phyloP scores from a whole-genome alignment of 148 eudicot genomes.

The Salicornia ramosissima region DNA sequence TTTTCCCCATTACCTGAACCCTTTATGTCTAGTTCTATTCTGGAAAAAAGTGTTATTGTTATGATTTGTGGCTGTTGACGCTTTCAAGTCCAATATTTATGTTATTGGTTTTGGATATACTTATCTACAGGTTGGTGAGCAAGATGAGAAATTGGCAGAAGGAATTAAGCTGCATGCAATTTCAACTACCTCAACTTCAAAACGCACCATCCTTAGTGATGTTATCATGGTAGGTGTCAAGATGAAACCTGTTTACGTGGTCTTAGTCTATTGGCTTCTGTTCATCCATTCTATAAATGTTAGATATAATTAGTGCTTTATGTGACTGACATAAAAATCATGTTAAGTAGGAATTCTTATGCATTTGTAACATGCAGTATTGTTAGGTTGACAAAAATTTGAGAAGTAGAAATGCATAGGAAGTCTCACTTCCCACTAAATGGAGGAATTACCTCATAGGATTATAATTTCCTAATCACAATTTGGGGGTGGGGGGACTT shows the following conservation, averaged over 20 bases:
- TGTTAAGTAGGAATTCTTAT: no score
- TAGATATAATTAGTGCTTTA: background rate
- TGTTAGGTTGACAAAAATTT: no score
- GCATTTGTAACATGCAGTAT: no score
- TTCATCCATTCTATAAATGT: background rate
- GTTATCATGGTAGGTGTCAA: slow-evolving; percentile 61
- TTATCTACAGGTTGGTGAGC: slow-evolving; percentile 72
- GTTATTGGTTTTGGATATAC: background rate
- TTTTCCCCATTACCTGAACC: no score
- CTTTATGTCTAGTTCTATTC: no score
- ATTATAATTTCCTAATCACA: no score
- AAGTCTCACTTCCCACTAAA: no score
- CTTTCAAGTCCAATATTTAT: background rate
- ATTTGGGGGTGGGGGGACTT: no score
- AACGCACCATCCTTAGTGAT: slow-evolving; percentile 80
- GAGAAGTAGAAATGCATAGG: no score
- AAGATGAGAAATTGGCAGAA: slow-evolving; percentile 89
- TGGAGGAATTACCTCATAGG: no score
- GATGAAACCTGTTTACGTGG: slow-evolving; percentile 5
- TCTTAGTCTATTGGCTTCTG: background rate
- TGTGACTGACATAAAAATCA: no score
- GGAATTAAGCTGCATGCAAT: slow-evolving; percentile 86
- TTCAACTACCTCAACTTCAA: slow-evolving; percentile 59
- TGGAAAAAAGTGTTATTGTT: background rate
- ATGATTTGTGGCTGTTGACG: background rate